Percentiles rank a stretch among this genome's conserved stretches.
These are phyloP conservation scores for Xylona heveae DNA, from an alignment of 495 filamentous ascomycete genomes.

Conservation along the genomic window DNA sequence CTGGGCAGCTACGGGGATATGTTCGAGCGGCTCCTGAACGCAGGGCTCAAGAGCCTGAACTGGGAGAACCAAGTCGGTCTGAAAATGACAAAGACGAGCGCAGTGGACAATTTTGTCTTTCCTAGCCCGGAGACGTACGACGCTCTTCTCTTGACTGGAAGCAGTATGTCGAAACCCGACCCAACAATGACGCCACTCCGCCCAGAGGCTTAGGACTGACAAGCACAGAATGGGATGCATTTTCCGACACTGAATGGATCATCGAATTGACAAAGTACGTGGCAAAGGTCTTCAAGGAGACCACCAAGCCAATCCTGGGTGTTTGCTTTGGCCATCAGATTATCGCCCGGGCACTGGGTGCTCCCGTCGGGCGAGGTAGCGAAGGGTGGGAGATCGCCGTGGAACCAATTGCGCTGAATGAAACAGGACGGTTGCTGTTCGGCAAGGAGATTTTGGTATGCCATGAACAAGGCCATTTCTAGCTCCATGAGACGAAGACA, in stretches of 20 bases:
- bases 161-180: constrained; percentile 19
- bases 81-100: constrained; percentile 40
- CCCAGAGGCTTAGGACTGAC: too few relatives aligned
- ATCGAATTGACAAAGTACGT: not conserved
- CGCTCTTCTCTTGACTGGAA: constrained; percentile 68
- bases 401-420: not conserved
- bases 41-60: not conserved
- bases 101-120: constrained; percentile 39
- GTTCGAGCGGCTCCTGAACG: too few relatives aligned
- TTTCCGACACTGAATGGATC: not conserved
- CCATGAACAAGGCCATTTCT: too few relatives aligned
- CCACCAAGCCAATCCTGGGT: not conserved
- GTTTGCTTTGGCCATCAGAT: not conserved
- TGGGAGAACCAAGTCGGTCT: too few relatives aligned
- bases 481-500: too few relatives aligned
- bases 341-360: not conserved
- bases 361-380: not conserved
- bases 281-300: not conserved
- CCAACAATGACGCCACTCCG: too few relatives aligned
- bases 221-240: not conserved
- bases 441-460: not conserved
- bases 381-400: not conserved
- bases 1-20: too few relatives aligned
- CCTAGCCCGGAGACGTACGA: constrained; percentile 54
- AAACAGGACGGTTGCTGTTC: not conserved